Evolutionary conservation across 768 basidiomycete genomes (phyloP).

Genomic region (Trametes coccinea): DNA sequence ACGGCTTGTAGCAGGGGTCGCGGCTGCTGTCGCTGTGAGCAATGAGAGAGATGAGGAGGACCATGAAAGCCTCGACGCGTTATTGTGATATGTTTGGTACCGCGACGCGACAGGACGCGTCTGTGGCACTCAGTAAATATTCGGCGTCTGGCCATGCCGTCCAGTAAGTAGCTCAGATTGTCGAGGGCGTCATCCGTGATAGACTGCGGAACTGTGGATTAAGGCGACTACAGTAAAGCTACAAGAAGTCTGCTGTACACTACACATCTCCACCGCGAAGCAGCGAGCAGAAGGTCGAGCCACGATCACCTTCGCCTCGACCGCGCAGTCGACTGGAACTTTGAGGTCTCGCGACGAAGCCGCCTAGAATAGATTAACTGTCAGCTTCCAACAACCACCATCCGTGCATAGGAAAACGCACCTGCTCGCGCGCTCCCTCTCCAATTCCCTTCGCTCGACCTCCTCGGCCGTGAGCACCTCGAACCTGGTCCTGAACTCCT

Average conservation of each 20-base stretch:
- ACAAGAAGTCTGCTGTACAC: constrained; percentile 14
- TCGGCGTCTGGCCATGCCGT: too few species aligned
- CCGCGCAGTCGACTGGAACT: constrained; percentile 48
- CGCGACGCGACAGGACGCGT: constrained; percentile 2
- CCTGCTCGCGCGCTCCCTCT: constrained; percentile 84
- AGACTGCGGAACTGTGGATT: background rate
- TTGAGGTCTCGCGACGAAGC: constrained; percentile 63
- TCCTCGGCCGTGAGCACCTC: constrained; percentile 89
- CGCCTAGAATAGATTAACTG: constrained; percentile 41
- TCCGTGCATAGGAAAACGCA: constrained; percentile 28
- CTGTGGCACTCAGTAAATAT: constrained; percentile 1
- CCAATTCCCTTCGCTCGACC: constrained; percentile 85
- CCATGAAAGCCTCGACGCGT: background rate
- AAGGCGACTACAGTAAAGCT: constrained; percentile 7
- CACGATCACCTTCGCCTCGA: constrained; percentile 23
- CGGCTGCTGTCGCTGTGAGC: too few species aligned
- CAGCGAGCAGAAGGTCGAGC: background rate
- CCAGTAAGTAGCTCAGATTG: too few species aligned
- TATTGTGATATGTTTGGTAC: background rate
- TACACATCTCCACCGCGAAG: background rate
- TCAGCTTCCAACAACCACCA: background rate
- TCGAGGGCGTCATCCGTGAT: too few species aligned
- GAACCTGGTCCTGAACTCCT: constrained; percentile 86
- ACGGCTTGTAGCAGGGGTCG: too few species aligned
- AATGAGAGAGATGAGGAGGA: too few species aligned